A percentile compares a stretch with the other conserved stretches of the same genome.
These are phyloP conservation scores for Neodidymelliopsis sp. DNA, from an alignment of 2,329 filamentous ascomycete genomes.

Conservation along the genomic window DNA sequence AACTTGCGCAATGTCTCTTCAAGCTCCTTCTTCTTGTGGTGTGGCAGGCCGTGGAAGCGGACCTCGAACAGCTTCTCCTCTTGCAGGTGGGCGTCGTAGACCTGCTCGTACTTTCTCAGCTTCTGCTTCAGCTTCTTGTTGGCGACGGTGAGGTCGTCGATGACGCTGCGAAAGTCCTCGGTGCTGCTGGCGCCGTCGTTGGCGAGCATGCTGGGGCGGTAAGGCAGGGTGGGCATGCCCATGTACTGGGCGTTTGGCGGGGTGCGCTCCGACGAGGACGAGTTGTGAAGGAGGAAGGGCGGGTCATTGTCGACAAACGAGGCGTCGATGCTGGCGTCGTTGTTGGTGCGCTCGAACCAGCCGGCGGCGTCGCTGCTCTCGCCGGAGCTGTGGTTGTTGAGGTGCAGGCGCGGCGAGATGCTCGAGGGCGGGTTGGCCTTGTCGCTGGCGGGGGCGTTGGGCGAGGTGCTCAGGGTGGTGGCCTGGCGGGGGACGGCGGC, in stretches of 20 bases:
- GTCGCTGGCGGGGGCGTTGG: slow-evolving; percentile 40
- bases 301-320: slow-evolving; percentile 55
- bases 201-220: slow-evolving; percentile 45
- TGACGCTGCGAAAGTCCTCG: slow-evolving; percentile 81
- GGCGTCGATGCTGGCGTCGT: slow-evolving; percentile 50
- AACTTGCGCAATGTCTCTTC: slow-evolving; percentile 78
- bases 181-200: slow-evolving; percentile 66
- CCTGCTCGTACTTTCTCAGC: slow-evolving; percentile 73
- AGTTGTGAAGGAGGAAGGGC: slow-evolving; percentile 56
- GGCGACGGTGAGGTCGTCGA: slow-evolving; percentile 85
- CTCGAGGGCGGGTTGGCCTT: slow-evolving; percentile 53
- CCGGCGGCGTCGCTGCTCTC: slow-evolving; percentile 61
- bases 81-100: slow-evolving; percentile 70
- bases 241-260: slow-evolving; percentile 47
- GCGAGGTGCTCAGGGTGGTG: slow-evolving; percentile 31
- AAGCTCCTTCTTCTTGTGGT: slow-evolving; percentile 76
- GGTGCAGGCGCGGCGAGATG: slow-evolving; percentile 41
- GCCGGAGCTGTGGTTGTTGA: slow-evolving; percentile 54
- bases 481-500: slow-evolving; percentile 14
- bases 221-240: slow-evolving; percentile 30
- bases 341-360: slow-evolving; percentile 62
- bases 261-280: slow-evolving; percentile 51
- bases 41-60: slow-evolving; percentile 75
- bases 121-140: slow-evolving; percentile 80
- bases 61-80: slow-evolving; percentile 85